phyloP scores from a whole-genome alignment of 2,329 filamentous ascomycete genomes.

The Sporothrix globosa region DNA sequence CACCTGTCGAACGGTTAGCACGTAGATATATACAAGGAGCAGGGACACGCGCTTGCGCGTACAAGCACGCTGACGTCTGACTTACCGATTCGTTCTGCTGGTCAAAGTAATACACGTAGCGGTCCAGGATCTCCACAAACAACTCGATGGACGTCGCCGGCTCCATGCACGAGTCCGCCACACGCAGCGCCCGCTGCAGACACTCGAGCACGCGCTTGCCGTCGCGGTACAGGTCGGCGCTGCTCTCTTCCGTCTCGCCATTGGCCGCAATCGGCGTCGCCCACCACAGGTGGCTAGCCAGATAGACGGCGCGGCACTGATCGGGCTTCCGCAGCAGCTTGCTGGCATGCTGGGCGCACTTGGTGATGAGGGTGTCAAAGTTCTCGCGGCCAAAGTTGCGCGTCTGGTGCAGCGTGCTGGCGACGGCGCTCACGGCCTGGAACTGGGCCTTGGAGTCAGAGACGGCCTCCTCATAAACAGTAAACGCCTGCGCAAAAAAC shows the following conservation, averaged over 20 bases:
- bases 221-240: slow-evolving; percentile 81
- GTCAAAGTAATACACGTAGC: slow-evolving; percentile 99
- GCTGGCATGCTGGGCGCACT: slow-evolving; percentile 93
- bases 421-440: slow-evolving; percentile 94
- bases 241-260: slow-evolving; percentile 78
- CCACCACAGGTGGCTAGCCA: slow-evolving; percentile 98
- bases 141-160: slow-evolving; percentile 95
- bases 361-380: slow-evolving; percentile 97
- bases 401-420: slow-evolving; percentile 83
- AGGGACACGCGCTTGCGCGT: not conserved
- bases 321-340: slow-evolving; percentile 97
- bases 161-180: slow-evolving; percentile 99
- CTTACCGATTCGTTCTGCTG: slow-evolving; percentile 92
- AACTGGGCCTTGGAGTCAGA: slow-evolving; percentile 96
- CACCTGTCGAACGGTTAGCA: slow-evolving; percentile 53
- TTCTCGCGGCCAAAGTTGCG: slow-evolving; percentile 94
- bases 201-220: slow-evolving; percentile 97
- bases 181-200: slow-evolving; percentile 88
- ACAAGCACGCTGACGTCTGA: slow-evolving; percentile 16
- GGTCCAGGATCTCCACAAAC: slow-evolving; percentile 96
- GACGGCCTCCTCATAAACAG: slow-evolving; percentile 94
- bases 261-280: slow-evolving; percentile 78
- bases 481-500: slow-evolving; percentile 97
- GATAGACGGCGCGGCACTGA: slow-evolving; percentile 93
- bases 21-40: not conserved